Base-by-base conservation (phyloP, 208 protist genomes). In the Trypanosoma boissoni region DNA sequence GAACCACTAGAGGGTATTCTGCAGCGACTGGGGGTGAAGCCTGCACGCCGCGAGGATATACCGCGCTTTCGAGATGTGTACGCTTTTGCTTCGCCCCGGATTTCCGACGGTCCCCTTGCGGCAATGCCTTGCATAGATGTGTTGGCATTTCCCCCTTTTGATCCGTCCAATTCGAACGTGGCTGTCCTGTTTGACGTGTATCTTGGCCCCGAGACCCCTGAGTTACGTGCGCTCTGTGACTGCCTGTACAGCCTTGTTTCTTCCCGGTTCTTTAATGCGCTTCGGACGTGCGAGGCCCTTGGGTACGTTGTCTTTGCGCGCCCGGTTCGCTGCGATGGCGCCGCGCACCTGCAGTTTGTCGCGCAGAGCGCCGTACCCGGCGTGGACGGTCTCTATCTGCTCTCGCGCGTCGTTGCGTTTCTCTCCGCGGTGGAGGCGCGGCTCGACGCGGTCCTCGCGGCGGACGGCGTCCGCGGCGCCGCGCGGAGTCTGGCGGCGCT, bases 251-350 rank as follows among this genome's bases (percentile, higher is more conserved):
- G 68, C 34, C 58, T 94, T 9, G 34, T 89, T 21, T 78, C 69
- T 12, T 78, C 81, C 29, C 49, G 42, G 16, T 96, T 91, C 61
- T 94, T 92, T 69, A 69, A 76, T 34, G 57, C 64, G 0, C 76
- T 96, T 26, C 79, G 89, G 45, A 96, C 89, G 12, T 49, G 60
- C 8, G 86, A 96, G 61, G 48, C 76, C 9, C 72, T 96, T 42
- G 89, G 89, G 23, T 96, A 96, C 58, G 53, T 92, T 43, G 89
- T 96, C 1, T 71, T 73, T 39, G 42, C 67, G 8, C 34, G 69
- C 24, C 51, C 52, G 0, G 28, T 53, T 18, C 63, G 43, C 12
- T 37, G 60, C 27, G 50, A 72, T 28, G 52, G 56, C 37, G 68
- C 61, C 16, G 51, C 54, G 32, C 71, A 87, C 46, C 27, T 86